phyloP scores from a whole-genome alignment of 768 basidiomycete species.

The Termitomyces sp. region DNA sequence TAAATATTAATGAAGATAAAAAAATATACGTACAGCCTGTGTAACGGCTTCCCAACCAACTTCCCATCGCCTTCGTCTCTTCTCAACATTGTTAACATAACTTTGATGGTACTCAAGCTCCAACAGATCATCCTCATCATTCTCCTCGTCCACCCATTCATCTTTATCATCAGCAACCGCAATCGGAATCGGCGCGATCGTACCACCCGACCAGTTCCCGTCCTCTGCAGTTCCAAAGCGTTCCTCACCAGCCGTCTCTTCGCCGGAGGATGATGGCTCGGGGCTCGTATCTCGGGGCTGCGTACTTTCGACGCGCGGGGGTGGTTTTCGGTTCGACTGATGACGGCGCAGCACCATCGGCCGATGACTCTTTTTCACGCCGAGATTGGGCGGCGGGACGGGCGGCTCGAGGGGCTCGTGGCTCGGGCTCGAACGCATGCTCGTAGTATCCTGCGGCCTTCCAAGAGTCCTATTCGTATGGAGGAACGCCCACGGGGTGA shows the following conservation, averaged over 20 bases:
- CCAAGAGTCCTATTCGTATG: constrained; percentile 52
- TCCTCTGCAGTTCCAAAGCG: constrained; percentile 36
- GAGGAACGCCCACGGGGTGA: constrained; percentile 72
- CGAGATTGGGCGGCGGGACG: constrained; percentile 41
- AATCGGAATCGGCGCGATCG: constrained; percentile 11
- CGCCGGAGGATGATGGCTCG: constrained; percentile 70
- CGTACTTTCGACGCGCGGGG: constrained; percentile 78
- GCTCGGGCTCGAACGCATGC: constrained; percentile 69
- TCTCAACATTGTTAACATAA: constrained; percentile 63
- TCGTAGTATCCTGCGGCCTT: constrained; percentile 46
- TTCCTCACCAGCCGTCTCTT: constrained; percentile 76
- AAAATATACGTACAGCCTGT: constrained; percentile 55
- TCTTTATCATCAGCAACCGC: constrained; percentile 40
- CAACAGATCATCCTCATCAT: constrained; percentile 66
- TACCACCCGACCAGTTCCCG: constrained; percentile 31
- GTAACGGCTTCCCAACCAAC: constrained; percentile 70
- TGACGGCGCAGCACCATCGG: constrained; percentile 20
- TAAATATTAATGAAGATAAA: no score
- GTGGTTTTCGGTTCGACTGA: constrained; percentile 47
- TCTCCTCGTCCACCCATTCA: constrained; percentile 75
- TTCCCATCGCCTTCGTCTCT: constrained; percentile 70
- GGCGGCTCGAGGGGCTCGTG: constrained; percentile 63
- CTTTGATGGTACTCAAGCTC: constrained; percentile 76
- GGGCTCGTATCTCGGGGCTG: constrained; percentile 81
- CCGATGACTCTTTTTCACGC: constrained; percentile 34